These are phyloP conservation scores for Talaromyces pinophilus DNA, from an alignment of 2,329 filamentous ascomycete species.

Conservation along the genomic window DNA sequence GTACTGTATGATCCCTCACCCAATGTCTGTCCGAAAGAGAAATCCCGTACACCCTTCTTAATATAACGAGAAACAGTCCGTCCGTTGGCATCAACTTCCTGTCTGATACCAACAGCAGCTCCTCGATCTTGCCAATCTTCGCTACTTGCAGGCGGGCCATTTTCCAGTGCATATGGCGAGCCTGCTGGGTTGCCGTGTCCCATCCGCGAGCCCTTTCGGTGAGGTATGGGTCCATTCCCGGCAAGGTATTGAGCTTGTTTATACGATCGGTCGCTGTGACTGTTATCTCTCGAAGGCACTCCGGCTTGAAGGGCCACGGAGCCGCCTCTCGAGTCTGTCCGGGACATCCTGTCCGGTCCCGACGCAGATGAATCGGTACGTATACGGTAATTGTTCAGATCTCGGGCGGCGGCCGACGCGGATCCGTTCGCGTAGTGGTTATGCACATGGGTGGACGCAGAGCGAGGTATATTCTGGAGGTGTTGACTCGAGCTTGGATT, in stretches of 20 bases:
- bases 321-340: slow-evolving; percentile 65
- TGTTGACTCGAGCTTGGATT: slow-evolving; percentile 38
- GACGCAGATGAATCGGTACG: slow-evolving; percentile 61
- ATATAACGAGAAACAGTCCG: slow-evolving; percentile 78
- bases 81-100: slow-evolving; percentile 83
- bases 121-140: slow-evolving; percentile 97
- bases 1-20: slow-evolving; percentile 98
- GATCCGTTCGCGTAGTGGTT: slow-evolving; percentile 45
- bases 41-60: slow-evolving; percentile 97
- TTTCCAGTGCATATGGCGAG: slow-evolving; percentile 58
- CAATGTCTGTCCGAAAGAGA: slow-evolving; percentile 84
- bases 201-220: slow-evolving; percentile 74
- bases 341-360: slow-evolving; percentile 56
- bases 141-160: slow-evolving; percentile 63
- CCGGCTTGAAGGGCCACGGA: slow-evolving; percentile 60
- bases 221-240: slow-evolving; percentile 66
- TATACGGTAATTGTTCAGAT: slow-evolving; percentile 53
- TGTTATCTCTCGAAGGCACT: slow-evolving; percentile 67
- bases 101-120: slow-evolving; percentile 78
- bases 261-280: slow-evolving; percentile 69
- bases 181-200: slow-evolving; percentile 55
- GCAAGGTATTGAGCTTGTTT: slow-evolving; percentile 59
- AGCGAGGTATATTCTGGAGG: slow-evolving; percentile 43
- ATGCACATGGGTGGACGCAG: slow-evolving; percentile 52
- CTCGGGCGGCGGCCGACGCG: slow-evolving; percentile 40